Evolutionary conservation across 1,139 yeast genomes (phyloP).

Genomic region (Diutina siamensis): DNA sequence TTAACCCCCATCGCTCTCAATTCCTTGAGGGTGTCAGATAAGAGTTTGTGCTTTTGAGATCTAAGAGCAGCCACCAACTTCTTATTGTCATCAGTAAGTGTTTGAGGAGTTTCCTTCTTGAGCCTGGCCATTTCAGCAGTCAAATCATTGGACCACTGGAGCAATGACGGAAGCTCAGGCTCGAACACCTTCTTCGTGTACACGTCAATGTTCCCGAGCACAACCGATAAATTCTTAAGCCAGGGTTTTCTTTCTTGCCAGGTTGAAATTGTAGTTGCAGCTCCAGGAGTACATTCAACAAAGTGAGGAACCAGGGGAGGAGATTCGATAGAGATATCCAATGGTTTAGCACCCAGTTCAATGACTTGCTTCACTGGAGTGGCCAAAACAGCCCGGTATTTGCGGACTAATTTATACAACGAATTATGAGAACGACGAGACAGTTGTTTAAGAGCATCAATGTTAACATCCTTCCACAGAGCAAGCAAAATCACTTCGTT

Average conservation of each 20-base stretch:
- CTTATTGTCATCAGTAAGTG: conserved; percentile 62
- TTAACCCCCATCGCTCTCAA: conserved; percentile 67
- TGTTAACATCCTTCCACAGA: conserved; percentile 94
- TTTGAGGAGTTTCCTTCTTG: conserved; percentile 66
- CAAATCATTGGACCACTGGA: conserved; percentile 43
- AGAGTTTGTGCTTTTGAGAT: conserved; percentile 64
- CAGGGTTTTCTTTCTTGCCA: conserved; percentile 50
- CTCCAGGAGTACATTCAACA: conserved; percentile 8
- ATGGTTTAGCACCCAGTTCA: conserved; percentile 37
- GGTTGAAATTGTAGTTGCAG: conserved; percentile 15
- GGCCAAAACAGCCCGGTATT: conserved; percentile 57
- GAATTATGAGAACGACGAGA: conserved; percentile 79
- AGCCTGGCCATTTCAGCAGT: conserved; percentile 50
- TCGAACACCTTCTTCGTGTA: conserved; percentile 22
- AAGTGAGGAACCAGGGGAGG: neutral
- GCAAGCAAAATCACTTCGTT: conserved; percentile 79
- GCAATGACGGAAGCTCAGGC: conserved; percentile 26
- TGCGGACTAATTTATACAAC: conserved; percentile 74
- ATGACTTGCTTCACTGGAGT: conserved; percentile 44
- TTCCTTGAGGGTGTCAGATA: conserved; percentile 69
- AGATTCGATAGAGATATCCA: neutral
- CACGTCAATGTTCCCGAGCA: conserved; percentile 44
- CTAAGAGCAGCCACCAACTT: conserved; percentile 62
- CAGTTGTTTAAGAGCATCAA: conserved; percentile 87
- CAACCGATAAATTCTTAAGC: conserved; percentile 36